Evolutionary conservation across 2,329 filamentous ascomycete genomes (phyloP), one percentile per base, ranked within the genome.

Genomic region (Fusarium fracticaudum): DNA sequence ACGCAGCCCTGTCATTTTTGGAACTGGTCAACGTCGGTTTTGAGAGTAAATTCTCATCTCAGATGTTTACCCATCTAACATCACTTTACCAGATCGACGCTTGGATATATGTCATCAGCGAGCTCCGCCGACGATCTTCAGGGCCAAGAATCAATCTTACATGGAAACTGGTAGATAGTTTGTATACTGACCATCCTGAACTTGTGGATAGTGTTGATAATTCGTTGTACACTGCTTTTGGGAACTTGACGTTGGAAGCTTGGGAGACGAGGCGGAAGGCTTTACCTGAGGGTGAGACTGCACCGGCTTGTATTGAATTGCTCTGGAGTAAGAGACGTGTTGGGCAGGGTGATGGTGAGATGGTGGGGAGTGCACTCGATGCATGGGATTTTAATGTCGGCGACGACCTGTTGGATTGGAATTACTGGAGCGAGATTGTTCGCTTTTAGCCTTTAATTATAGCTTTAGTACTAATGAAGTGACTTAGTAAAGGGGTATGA

Each of bases 71-170:
- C 3, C 79, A 82, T 17, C 53, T 80, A 31, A 78, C 77, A 3
- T 66, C 75, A 13, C 78, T 73, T 26, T 66, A 69, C 7, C 74
- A 80, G 9, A 64, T 81, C n/a, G 80, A 82, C 17, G 80, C 79
- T 1, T 78, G 76, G 26, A 78, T 82, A 12, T 82, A 80, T 12
- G 69, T 82, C 1, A 59, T 81, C 0, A 81, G 79, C n/a, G 79
- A 82, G 3, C 66, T 82, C 14, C 76, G 79, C 7, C 38, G 48
- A 4, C 69, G 80, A 4, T 51, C n/a, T 1, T 67, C 60, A 0
- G 76, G 77, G 0, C 60, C 69, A 0, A 66, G 67, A 11, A 75
- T 81, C 1, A 66, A 29, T 0, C 15, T 71, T 14, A 79, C 80
- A 1, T 82, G 81, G 81, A 71, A 50, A 1, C n/a, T 79, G 14